phyloP scores from a whole-genome alignment of 768 basidiomycete species.

The Tephrocybe sp. region DNA sequence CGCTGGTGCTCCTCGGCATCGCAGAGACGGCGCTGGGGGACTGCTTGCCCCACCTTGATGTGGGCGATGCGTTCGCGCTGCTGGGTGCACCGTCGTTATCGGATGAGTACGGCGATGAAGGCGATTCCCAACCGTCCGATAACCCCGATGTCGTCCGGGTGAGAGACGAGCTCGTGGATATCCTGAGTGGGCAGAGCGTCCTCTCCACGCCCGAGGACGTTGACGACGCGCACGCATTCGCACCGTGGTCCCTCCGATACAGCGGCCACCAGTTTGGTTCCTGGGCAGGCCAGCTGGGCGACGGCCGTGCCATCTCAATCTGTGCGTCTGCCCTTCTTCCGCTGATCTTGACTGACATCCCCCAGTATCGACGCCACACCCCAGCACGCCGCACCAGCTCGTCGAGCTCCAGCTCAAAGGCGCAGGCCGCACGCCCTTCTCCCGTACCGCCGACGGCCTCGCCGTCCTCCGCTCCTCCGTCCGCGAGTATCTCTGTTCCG shows the following conservation, averaged over 20 bases:
- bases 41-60: conserved; percentile 81
- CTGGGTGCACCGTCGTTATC: conserved; percentile 63
- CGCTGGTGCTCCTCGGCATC: conserved; percentile 67
- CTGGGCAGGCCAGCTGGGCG: conserved; percentile 95
- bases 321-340: conserved; percentile 24
- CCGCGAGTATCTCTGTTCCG: conserved; percentile 90
- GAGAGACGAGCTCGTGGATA: conserved; percentile 74
- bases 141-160: conserved; percentile 39
- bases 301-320: conserved; percentile 93
- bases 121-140: conserved; percentile 28
- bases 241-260: conserved; percentile 88
- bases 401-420: conserved; percentile 97
- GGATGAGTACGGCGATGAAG: conserved; percentile 35
- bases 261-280: conserved; percentile 88
- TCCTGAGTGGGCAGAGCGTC: conserved; percentile 75
- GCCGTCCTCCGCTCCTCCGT: conserved; percentile 95
- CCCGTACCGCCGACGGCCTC: conserved; percentile 88
- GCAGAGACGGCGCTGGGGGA: conserved; percentile 69
- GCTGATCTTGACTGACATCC: neutral
- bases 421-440: conserved; percentile 91
- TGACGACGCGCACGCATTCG: conserved; percentile 37
- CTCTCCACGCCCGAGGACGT: conserved; percentile 46
- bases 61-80: conserved; percentile 76
- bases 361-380: conserved; percentile 78
- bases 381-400: conserved; percentile 46